Percentiles rank a stretch among this genome's conserved stretches.
These are phyloP conservation scores for Blastobotrys chiropterorum DNA, from an alignment of 805 yeast genomes.

Conservation along the genomic window DNA sequence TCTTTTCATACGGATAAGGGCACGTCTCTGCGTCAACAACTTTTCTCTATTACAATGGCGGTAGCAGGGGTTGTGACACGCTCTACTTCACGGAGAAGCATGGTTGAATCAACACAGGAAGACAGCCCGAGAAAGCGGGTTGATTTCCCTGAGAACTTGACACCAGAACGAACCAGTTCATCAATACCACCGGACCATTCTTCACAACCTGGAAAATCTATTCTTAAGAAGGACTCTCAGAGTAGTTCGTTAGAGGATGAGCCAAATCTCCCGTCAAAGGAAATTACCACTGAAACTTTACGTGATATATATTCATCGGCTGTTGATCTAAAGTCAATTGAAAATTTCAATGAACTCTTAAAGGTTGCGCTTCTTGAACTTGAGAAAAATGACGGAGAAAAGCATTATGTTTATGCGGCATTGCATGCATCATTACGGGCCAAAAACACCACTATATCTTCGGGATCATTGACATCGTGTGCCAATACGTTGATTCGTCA, in stretches of 20 bases:
- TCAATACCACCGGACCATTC: constrained; percentile 4
- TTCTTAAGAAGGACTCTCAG: constrained; percentile 1
- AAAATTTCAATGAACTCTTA: constrained; percentile 12
- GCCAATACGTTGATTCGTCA: constrained; percentile 9
- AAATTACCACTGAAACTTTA: constrained; percentile 2
- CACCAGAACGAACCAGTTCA: background rate
- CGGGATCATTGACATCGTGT: constrained; percentile 11
- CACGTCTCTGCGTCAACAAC: background rate
- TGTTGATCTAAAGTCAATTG: constrained; percentile 7
- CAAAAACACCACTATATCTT: constrained; percentile 8
- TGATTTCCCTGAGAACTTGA: background rate
- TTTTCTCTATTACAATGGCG: background rate
- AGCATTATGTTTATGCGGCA: constrained; percentile 9
- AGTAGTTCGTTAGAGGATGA: background rate
- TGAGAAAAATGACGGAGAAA: constrained; percentile 1
- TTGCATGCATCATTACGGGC: constrained; percentile 12
- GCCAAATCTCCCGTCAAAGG: background rate
- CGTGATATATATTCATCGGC: constrained; percentile 13
- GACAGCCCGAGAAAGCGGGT: background rate
- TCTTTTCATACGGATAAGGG: background rate
- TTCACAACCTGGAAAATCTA: constrained; percentile 3
- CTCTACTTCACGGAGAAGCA: background rate
- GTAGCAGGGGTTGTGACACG: background rate
- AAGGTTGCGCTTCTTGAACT: constrained; percentile 11
- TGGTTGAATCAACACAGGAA: background rate